These are phyloP conservation scores for Cladophialophora chaetospira DNA, from an alignment of 2,329 filamentous ascomycete genomes.

Conservation along the genomic window DNA sequence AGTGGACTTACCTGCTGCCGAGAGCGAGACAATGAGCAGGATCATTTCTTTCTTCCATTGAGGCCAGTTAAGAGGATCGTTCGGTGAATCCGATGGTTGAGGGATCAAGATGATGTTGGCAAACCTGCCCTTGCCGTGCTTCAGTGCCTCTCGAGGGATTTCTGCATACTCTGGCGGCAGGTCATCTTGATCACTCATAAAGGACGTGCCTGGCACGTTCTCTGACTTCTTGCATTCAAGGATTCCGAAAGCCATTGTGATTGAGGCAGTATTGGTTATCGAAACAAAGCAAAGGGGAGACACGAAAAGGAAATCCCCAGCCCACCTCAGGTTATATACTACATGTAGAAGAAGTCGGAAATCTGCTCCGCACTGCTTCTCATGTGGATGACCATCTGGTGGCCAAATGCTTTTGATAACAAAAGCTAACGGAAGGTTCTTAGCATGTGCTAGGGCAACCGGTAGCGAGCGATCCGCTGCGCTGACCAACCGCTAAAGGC, in stretches of 20 bases:
- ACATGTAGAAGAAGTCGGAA: not conserved
- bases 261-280: not conserved
- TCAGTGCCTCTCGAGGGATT: constrained; percentile 37
- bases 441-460: constrained; percentile 1
- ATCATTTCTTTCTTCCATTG: constrained; percentile 52
- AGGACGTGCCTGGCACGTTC: constrained; percentile 38
- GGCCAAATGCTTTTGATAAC: not conserved
- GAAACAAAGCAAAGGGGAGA: not conserved
- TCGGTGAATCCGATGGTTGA: constrained; percentile 35
- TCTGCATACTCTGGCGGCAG: constrained; percentile 50
- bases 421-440: not conserved
- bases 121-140: constrained; percentile 36
- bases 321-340: not conserved
- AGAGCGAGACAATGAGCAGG: constrained; percentile 49
- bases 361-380: constrained; percentile 1
- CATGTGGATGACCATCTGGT: not conserved
- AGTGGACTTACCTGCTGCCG: no score
- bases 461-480: not conserved
- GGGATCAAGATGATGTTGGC: constrained; percentile 32
- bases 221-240: constrained; percentile 36
- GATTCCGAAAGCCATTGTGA: constrained; percentile 37
- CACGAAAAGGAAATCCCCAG: not conserved
- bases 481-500: not conserved
- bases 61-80: constrained; percentile 37
- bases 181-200: constrained; percentile 41